Percentiles rank a stretch among this genome's conserved stretches.
phyloP scores from a whole-genome alignment of 1,284 basidiomycete genomes.

The Clitocybe nebularis region DNA sequence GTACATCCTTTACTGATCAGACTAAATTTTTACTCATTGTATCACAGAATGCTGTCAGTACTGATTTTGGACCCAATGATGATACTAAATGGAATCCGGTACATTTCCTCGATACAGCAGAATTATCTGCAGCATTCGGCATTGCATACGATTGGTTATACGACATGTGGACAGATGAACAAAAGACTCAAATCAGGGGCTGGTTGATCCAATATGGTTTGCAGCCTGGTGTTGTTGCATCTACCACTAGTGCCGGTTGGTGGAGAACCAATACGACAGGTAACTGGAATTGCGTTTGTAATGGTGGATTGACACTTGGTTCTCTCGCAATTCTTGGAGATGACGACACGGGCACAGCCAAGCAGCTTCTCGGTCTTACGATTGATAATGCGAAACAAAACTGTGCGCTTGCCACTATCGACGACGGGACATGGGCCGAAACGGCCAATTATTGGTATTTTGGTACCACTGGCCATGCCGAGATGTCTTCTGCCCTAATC shows the following conservation, averaged over 20 bases:
- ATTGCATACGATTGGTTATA: conserved; percentile 97
- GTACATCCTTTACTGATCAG: conserved; percentile 36
- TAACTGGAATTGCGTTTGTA: conserved; percentile 99
- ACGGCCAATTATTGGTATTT: conserved; percentile 98
- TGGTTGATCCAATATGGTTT: conserved; percentile 84
- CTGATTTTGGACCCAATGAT: conserved; percentile 56
- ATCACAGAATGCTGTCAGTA: conserved; percentile 56
- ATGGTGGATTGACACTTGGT: conserved; percentile 85
- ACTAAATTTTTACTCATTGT: conserved; percentile 5
- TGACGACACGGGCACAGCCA: conserved; percentile 74
- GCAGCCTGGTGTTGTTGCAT: conserved; percentile 53
- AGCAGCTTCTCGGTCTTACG: conserved; percentile 64
- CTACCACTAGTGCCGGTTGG: conserved; percentile 51
- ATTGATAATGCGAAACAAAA: conserved; percentile 76
- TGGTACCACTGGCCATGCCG: conserved; percentile 90
- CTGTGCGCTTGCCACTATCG: conserved; percentile 63
- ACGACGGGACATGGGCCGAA: conserved; percentile 94
- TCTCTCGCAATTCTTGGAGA: conserved; percentile 88
- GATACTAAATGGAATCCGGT: conserved; percentile 78
- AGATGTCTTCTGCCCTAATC: conserved; percentile 81
- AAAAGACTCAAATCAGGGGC: conserved; percentile 68
- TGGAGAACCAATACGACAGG: conserved; percentile 59
- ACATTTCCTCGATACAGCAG: conserved; percentile 95
- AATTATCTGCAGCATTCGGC: conserved; percentile 83
- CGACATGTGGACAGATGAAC: conserved; percentile 75